Evolutionary conservation across 2,329 filamentous ascomycete genomes (phyloP), one percentile per base, ranked within the genome.

Genomic region (Colletotrichum liriopes): DNA sequence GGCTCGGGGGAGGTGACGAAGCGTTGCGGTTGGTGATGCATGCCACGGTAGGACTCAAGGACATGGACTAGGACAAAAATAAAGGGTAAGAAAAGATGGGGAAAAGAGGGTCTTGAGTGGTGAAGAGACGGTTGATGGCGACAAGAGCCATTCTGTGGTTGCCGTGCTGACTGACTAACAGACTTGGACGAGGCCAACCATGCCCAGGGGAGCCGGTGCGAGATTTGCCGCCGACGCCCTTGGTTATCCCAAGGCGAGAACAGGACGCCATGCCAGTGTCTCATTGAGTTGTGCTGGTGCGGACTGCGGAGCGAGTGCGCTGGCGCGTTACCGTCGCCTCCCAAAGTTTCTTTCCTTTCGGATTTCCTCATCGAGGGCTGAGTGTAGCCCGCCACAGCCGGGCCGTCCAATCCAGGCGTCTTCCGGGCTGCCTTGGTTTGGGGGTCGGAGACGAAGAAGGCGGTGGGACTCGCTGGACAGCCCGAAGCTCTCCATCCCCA

Each of bases 391-490:
- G 58, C 47, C 41, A 60, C 41, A 60, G 35, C 47, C 58, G 41
- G 26, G 12, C 58, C 58, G 47, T 43, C 12, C 16, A 3, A 49
- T 37, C 32, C 20, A 29, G 20, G 54, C 20, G 23, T 12, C 39
- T 60, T 32, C 41, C 47, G 7, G 58, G 20, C 58, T 45, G 58
- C 41, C 58, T 47, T 60, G 41, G 39, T 35, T 61, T 32, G 14
- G 51, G 49, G 23, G 23, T 52, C n/a, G 43, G 43, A 11, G 29
- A 8, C 5, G 26, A 18, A 54, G 51, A 26, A 54, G 26, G 51
- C 51, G 18, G 5, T 52, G 52, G 54, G 26, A 14, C 8, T 35
- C n/a, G 20, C 32, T 62, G 59, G 35, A 26, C 59, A 62, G 26
- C 35, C 59, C 43, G 45, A 37, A 23, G 43, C 26, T n/a, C 43